Evolutionary conservation across 1,284 basidiomycete species (phyloP), one percentile per base, ranked within the genome.

Genomic region (Boletus mariae): DNA sequence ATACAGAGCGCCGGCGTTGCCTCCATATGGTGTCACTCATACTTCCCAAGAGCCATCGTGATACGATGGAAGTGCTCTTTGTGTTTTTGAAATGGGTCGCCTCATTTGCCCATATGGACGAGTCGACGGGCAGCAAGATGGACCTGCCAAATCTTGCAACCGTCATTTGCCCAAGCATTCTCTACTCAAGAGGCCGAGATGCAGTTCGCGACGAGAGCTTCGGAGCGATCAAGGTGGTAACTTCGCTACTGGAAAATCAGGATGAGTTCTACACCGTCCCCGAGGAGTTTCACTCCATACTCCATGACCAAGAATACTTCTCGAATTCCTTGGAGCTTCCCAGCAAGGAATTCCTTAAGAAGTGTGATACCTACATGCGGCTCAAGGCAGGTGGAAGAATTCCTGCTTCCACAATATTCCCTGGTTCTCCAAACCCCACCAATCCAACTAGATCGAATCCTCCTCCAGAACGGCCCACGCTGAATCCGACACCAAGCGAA

Each of bases 21-120:
- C 77, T 99, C 47, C 95, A 98, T 71, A 81, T 97, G 62, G 79
- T 97, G 15, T 87, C 88, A 45, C 78, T 96, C 53, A 77, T 99
- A 4, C 76, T 99, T 61, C 97, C 96, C 13, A 94, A 92, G 72
- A 83, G 85, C 52, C 94, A 99, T 69, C 85, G 97, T 57, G 97
- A 99, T 71, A 98, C 95, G 26, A 85, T 98, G 83, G 96, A 99
- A 73, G 94, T 98, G 45, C 76, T 99, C 43, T 98, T 98, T 67
- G 94, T 98, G 17, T 99, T 99, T 76, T 79, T 99, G 61, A 96
- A 97, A 71, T 99, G 97, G 97, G 96, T 99, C 2, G 96, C 96
- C 5, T 96, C 94, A 5, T 99, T 99, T 71, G 94, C 96, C 44
- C 95, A 99, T 73, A 85, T 97, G 73, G 96, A 99, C 68, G 95